These are phyloP conservation scores for Ustilago tritici DNA, from an alignment of 1,284 basidiomycete species.

Conservation along the genomic window DNA sequence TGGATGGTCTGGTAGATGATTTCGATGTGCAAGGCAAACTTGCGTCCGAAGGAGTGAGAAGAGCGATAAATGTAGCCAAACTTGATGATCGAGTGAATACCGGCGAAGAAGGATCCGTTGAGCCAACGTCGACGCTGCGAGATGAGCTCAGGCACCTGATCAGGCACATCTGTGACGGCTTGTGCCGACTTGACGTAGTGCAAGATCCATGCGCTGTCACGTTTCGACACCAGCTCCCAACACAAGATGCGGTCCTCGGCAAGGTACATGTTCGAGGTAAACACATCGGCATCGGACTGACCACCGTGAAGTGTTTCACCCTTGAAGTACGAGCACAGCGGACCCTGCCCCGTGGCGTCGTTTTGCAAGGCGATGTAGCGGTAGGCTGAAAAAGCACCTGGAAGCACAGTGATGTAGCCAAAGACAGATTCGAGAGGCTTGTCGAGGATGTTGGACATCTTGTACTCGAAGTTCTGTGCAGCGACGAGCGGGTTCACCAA, in stretches of 20 bases:
- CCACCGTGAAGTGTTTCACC: slow-evolving; percentile 78
- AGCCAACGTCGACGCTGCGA: slow-evolving; percentile 66
- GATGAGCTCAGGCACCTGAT: slow-evolving; percentile 65
- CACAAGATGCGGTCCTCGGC: slow-evolving; percentile 68
- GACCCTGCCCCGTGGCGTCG: slow-evolving; percentile 83
- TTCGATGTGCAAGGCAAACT: slow-evolving; percentile 66
- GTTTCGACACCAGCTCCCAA: slow-evolving; percentile 66
- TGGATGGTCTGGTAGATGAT: slow-evolving; percentile 67
- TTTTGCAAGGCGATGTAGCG: slow-evolving; percentile 89
- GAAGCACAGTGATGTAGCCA: slow-evolving; percentile 91
- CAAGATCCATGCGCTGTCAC: slow-evolving; percentile 70
- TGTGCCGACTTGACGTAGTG: slow-evolving; percentile 67
- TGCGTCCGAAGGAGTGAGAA: slow-evolving; percentile 61
- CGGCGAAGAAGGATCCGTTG: slow-evolving; percentile 68
- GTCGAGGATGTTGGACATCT: slow-evolving; percentile 66
- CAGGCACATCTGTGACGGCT: slow-evolving; percentile 67
- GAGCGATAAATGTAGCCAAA: slow-evolving; percentile 69
- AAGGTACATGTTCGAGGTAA: slow-evolving; percentile 68
- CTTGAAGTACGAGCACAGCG: slow-evolving; percentile 91
- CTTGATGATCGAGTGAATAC: slow-evolving; percentile 69
- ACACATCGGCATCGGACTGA: slow-evolving; percentile 64
- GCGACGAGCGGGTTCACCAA: slow-evolving; percentile 81
- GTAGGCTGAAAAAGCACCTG: slow-evolving; percentile 88
- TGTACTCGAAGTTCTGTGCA: slow-evolving; percentile 69
- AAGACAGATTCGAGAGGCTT: slow-evolving; percentile 79